Base-by-base conservation (phyloP, 2,329 filamentous ascomycete species). In the Orbilia brochopaga region DNA sequence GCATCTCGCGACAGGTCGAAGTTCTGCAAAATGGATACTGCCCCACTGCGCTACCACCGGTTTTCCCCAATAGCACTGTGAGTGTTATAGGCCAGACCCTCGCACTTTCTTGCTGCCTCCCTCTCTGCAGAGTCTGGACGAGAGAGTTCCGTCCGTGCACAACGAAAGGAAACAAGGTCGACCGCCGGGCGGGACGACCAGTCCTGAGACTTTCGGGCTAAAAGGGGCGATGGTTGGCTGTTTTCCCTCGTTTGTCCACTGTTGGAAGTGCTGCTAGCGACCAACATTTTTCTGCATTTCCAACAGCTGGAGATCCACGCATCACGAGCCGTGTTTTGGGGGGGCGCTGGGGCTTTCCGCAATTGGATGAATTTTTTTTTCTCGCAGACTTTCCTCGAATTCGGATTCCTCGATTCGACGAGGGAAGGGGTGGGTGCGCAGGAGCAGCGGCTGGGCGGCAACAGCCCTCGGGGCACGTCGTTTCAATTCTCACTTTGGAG, bases 121-220 rank as follows among this genome's bases (percentile, higher is more conserved):
- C 17, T 48, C 44, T 17, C 37, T 42, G 37, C 37, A 42, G 13
- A 42, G 37, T 6, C 37, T 48, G 15, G n/a, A 48, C 15, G 44
- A 19, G 19, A 23, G 4, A 19, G 19, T 23, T 17, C 19, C 17
- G 44, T 48, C 44, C 44, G 44, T 48, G 44, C 44, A 23, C 19
- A 48, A 15, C 5, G 40, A 44, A 15, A 44, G 40, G 40, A 48
- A 6, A 19, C 19, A 5, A 48, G n/a, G n/a, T n/a, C n/a, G n/a
- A n/a, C n/a, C n/a, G n/a, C n/a, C n/a, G n/a, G n/a, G 44, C 37
- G 27, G 27, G 8, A 32, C 37, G 4, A 2, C n/a, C 37, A 13
- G 15, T 42, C n/a, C 37, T 48, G 44, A 19, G 44, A 48, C 15
- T 48, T 48, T 23, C 4, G 44, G 44, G n/a, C 44, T 19, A 48